Evolutionary conservation across 257 asterid genomes (phyloP).

Genomic region (Ballota nigra): DNA sequence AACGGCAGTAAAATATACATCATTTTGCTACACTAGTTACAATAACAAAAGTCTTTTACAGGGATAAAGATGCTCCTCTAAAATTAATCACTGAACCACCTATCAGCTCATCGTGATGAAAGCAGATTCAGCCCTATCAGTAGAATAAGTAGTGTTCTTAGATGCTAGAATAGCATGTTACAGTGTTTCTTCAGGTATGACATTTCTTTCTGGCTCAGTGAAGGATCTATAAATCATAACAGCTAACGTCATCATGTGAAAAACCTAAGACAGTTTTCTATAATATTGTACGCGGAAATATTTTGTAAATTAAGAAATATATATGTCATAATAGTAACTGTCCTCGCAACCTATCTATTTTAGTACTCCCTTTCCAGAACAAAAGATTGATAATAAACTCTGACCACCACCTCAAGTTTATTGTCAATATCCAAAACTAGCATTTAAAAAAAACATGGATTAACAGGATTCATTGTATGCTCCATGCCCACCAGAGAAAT

Average conservation of each 20-base stretch:
- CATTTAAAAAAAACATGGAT: neutral
- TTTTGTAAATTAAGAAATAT: neutral
- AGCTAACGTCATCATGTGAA: neutral
- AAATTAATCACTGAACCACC: neutral
- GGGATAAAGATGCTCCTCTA: neutral
- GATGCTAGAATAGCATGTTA: neutral
- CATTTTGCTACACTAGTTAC: neutral
- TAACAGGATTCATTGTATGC: neutral
- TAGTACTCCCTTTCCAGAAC: neutral
- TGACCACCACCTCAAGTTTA: conserved; percentile 4
- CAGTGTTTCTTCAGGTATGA: neutral
- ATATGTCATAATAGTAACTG: neutral
- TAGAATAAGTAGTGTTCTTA: neutral
- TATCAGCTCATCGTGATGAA: neutral
- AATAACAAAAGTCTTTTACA: neutral
- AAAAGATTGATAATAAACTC: neutral
- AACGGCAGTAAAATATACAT: neutral
- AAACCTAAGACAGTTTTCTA: neutral
- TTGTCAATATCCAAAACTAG: conserved; percentile 9
- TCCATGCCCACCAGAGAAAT: neutral
- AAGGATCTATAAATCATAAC: neutral
- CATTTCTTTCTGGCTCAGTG: neutral
- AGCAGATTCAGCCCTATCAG: neutral
- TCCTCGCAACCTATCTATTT: neutral
- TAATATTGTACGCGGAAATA: neutral